phyloP scores from a whole-genome alignment of 2,329 filamentous ascomycete genomes.

The Monosporascus ibericus region DNA sequence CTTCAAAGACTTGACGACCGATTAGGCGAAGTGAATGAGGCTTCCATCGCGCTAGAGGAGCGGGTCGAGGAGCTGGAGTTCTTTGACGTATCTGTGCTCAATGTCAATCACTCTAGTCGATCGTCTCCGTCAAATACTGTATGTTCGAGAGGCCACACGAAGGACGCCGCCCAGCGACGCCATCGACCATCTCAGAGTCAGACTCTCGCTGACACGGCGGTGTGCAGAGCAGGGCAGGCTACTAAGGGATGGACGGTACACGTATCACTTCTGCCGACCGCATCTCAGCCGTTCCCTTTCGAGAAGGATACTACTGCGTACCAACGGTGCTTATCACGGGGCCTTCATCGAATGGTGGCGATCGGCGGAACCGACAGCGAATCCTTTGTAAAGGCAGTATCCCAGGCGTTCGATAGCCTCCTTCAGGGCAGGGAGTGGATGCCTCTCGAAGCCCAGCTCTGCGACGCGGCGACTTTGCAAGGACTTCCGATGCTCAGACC shows the following conservation, averaged over 20 bases:
- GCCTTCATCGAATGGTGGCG: constrained; percentile 51
- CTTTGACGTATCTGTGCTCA: constrained; percentile 18
- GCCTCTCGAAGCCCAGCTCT: constrained; percentile 52
- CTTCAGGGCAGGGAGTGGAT: constrained; percentile 48
- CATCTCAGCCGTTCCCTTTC: constrained; percentile 51
- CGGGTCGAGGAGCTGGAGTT: constrained; percentile 46
- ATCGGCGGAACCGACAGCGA: constrained; percentile 42
- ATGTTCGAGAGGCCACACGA: constrained; percentile 6
- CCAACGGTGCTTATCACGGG: constrained; percentile 54
- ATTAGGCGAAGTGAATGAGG: constrained; percentile 44
- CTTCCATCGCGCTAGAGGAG: constrained; percentile 47
- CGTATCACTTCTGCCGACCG: constrained; percentile 50
- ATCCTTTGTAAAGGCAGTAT: constrained; percentile 44
- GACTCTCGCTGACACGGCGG: constrained; percentile 16
- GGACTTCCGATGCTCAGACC: constrained; percentile 55
- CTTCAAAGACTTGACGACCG: constrained; percentile 41
- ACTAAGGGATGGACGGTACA: constrained; percentile 48
- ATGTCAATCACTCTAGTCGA: constrained; percentile 20
- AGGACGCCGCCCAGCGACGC: background rate
- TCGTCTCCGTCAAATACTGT: constrained; percentile 24
- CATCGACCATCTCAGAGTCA: constrained; percentile 3
- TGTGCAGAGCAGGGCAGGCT: constrained; percentile 24
- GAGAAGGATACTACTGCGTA: constrained; percentile 57
- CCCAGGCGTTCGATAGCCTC: constrained; percentile 42
- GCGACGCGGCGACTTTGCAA: constrained; percentile 47